Evolutionary conservation across 1,284 basidiomycete genomes (phyloP).

Genomic region (Moesziomyces sp.): DNA sequence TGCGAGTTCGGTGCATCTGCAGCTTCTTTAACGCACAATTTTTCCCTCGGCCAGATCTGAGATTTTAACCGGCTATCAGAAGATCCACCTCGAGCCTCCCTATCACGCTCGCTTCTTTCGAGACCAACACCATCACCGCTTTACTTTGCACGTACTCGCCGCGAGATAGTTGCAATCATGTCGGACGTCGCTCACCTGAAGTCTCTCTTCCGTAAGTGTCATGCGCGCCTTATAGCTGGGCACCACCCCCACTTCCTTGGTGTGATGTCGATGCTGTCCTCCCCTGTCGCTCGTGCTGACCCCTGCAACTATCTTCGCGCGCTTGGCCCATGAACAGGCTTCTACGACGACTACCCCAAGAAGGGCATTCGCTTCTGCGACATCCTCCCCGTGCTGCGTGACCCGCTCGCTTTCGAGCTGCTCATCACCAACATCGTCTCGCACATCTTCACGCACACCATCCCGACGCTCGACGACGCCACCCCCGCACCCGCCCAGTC

Average conservation of each 20-base stretch:
- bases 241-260: too few relatives aligned
- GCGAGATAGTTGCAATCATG: constrained; percentile 24
- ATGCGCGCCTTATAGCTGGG: not conserved
- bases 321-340: constrained; percentile 29
- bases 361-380: constrained; percentile 66
- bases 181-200: constrained; percentile 60
- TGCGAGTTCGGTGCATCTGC: too few relatives aligned
- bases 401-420: constrained; percentile 70
- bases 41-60: constrained; percentile 16
- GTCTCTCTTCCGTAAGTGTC: constrained; percentile 52
- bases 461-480: constrained; percentile 71
- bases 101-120: not conserved
- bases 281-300: not conserved
- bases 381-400: constrained; percentile 66
- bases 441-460: constrained; percentile 81
- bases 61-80: constrained; percentile 3
- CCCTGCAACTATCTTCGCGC: not conserved
- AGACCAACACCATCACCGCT: constrained; percentile 6
- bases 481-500: constrained; percentile 6
- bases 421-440: constrained; percentile 89
- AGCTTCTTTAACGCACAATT: not conserved
- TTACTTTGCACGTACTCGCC: too few relatives aligned
- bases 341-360: constrained; percentile 67
- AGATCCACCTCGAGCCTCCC: not conserved
- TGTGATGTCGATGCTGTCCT: too few relatives aligned